Percentiles rank a stretch among this genome's conserved stretches.
These are phyloP conservation scores for Aureobasidium sp. DNA, from an alignment of 2,329 filamentous ascomycete genomes.

Conservation along the genomic window DNA sequence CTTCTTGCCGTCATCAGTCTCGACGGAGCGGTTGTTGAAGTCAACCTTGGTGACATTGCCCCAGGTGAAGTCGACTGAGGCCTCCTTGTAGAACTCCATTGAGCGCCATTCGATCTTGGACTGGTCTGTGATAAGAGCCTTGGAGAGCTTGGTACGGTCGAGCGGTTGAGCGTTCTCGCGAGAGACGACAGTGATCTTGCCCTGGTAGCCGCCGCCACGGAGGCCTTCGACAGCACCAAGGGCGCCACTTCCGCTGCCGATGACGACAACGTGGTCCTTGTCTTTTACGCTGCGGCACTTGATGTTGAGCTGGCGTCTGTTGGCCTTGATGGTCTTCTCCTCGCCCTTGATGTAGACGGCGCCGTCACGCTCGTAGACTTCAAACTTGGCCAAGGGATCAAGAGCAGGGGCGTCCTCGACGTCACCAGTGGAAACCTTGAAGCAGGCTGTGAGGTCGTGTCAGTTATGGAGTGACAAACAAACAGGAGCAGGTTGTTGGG, in stretches of 20 bases:
- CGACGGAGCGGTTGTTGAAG: conserved; percentile 64
- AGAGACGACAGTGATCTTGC: conserved; percentile 74
- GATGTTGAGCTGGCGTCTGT: conserved; percentile 65
- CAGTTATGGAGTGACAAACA: conserved; percentile 11
- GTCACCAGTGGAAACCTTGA: conserved; percentile 81
- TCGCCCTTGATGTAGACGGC: conserved; percentile 79
- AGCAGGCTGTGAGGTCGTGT: conserved; percentile 78
- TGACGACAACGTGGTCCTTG: conserved; percentile 65
- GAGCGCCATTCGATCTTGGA: conserved; percentile 72
- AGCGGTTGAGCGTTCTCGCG: conserved; percentile 73
- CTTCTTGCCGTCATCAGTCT: conserved; percentile 66
- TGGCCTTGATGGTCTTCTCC: conserved; percentile 68
- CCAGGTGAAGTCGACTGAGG: conserved; percentile 48
- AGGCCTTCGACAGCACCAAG: conserved; percentile 77
- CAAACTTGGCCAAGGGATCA: conserved; percentile 77
- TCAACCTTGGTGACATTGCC: conserved; percentile 66
- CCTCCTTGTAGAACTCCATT: conserved; percentile 65
- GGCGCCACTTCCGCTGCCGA: conserved; percentile 81
- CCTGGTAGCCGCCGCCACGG: conserved; percentile 71
- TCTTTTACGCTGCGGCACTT: conserved; percentile 53
- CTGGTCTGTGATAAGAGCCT: conserved; percentile 76
- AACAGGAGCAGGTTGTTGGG: conserved; percentile 8
- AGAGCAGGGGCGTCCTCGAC: conserved; percentile 91
- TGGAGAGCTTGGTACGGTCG: conserved; percentile 91
- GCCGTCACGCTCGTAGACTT: conserved; percentile 72